Percentiles rank a stretch among this genome's conserved stretches.
These are phyloP conservation scores for Tulasnella sp. DNA, from an alignment of 768 basidiomycete genomes.

Conservation along the genomic window DNA sequence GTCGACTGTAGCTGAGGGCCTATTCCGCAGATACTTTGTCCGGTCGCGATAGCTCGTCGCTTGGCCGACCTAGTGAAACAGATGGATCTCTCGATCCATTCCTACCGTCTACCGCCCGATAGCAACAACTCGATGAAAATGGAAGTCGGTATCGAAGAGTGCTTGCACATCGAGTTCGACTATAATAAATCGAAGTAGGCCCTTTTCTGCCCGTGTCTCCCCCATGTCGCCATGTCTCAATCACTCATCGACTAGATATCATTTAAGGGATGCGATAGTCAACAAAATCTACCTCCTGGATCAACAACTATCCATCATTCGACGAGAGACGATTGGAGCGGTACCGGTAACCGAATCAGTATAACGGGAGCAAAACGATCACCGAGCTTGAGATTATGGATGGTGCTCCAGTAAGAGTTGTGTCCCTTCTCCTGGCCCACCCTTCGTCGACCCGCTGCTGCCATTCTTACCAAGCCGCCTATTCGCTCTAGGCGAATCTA, in stretches of 20 bases:
- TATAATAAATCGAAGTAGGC: too few relatives aligned
- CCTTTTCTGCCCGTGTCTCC: too few relatives aligned
- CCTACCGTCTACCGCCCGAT: too few relatives aligned
- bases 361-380: slow-evolving; percentile 92
- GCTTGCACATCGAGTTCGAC: too few relatives aligned
- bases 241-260: slow-evolving; percentile 65
- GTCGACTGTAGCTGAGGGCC: too few relatives aligned
- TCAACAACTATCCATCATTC: slow-evolving; percentile 99
- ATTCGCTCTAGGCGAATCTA: slow-evolving; percentile 67
- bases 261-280: slow-evolving; percentile 98
- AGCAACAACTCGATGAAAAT: too few relatives aligned
- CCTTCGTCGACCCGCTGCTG: background rate
- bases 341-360: slow-evolving; percentile 99
- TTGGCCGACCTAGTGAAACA: too few relatives aligned
- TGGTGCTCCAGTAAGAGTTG: slow-evolving; percentile 53
- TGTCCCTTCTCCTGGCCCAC: slow-evolving; percentile 28
- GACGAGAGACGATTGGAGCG: slow-evolving; percentile 94
- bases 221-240: too few relatives aligned
- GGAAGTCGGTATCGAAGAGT: too few relatives aligned
- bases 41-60: too few relatives aligned
- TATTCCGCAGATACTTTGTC: too few relatives aligned
- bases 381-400: slow-evolving; percentile 80
- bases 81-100: too few relatives aligned
- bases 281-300: slow-evolving; percentile 99
- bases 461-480: background rate